Conservation (phyloP, 2,329 filamentous ascomycete genomes). For the Nemania diffusa region DNA sequence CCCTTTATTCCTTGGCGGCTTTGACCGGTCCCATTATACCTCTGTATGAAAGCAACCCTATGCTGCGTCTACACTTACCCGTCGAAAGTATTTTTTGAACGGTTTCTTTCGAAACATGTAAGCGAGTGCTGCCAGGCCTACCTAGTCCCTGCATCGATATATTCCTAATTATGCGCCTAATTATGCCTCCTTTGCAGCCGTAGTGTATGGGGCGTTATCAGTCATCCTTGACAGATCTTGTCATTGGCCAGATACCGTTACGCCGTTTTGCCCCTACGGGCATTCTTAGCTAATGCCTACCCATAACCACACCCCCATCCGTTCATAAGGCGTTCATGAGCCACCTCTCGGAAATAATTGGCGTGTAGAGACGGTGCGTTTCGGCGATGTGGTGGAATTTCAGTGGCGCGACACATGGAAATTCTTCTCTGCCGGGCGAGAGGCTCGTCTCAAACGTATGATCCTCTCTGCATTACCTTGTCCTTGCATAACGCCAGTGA, state of each 20-base stretch:
- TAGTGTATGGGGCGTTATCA: slow-evolving; percentile 6
- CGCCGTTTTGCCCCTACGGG: neutral
- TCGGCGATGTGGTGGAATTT: slow-evolving; percentile 10
- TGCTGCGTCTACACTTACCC: slow-evolving; percentile 20
- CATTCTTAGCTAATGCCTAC: neutral
- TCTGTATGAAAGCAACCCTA: slow-evolving; percentile 31
- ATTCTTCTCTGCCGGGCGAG: slow-evolving; percentile 8
- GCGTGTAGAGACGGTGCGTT: neutral
- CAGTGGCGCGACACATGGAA: neutral
- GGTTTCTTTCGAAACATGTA: slow-evolving; percentile 1
- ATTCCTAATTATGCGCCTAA: slow-evolving; percentile 1
- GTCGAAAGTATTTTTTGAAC: slow-evolving; percentile 11
- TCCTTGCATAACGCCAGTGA: slow-evolving; percentile 20
- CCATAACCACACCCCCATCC: neutral
- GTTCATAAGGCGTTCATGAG: slow-evolving; percentile 16
- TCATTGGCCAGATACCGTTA: slow-evolving; percentile 6
- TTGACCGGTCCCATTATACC: slow-evolving; percentile 29
- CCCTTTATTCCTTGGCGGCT: slow-evolving; percentile 15
- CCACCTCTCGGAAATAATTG: slow-evolving; percentile 9
- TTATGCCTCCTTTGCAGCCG: neutral
- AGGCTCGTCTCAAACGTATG: slow-evolving; percentile 20
- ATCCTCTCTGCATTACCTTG: neutral
- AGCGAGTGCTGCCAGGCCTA: neutral
- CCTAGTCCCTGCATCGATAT: slow-evolving; percentile 7
- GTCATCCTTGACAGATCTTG: neutral